Evolutionary conservation across 441 rosid genomes (phyloP).

Genomic region (Adansonia madagascariensis): DNA sequence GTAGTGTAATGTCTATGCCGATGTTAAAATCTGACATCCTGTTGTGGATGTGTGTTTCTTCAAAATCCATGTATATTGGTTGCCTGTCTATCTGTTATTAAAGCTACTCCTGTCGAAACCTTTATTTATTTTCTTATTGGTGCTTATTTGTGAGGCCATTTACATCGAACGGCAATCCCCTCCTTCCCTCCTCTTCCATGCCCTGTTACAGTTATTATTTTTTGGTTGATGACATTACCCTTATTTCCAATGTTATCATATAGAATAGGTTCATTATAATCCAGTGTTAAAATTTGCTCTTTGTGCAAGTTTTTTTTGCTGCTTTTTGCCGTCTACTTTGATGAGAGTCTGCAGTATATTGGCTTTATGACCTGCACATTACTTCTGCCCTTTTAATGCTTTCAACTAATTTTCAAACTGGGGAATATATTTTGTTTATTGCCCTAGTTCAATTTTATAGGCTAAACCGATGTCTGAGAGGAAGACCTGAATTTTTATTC

Average conservation of each 20-base stretch:
- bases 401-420: constrained; percentile 26
- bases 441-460: constrained; percentile 39
- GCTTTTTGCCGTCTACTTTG: constrained; percentile 6
- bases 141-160: background rate
- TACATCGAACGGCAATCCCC: background rate
- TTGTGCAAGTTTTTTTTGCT: background rate
- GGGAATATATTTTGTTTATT: constrained; percentile 28
- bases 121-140: background rate
- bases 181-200: no score
- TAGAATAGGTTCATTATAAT: constrained; percentile 6
- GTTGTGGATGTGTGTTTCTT: constrained; percentile 12
- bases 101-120: background rate
- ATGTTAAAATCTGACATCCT: constrained; percentile 1
- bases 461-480: constrained; percentile 35
- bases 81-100: background rate
- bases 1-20: constrained; percentile 1
- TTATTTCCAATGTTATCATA: constrained; percentile 18
- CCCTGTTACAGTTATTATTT: background rate
- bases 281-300: constrained; percentile 8
- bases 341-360: constrained; percentile 3
- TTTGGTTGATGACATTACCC: background rate
- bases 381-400: constrained; percentile 4
- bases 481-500: constrained; percentile 54
- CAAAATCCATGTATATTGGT: background rate
- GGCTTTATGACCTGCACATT: constrained; percentile 15